phyloP scores from a whole-genome alignment of 441 rosid genomes.

The Iberis amara region DNA sequence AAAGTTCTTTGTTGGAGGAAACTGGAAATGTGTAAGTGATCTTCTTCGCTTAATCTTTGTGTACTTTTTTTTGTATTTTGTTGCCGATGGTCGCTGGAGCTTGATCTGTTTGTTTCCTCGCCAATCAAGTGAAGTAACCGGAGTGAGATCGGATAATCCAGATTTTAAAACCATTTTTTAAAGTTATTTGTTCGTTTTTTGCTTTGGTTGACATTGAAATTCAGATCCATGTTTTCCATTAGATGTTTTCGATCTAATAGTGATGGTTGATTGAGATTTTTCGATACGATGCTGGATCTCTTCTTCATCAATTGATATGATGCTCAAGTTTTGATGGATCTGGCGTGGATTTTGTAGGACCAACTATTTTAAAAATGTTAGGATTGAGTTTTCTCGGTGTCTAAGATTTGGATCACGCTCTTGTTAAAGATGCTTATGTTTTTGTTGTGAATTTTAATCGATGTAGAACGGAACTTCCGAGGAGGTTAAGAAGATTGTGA shows the following conservation, averaged over 20 bases:
- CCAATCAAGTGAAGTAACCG: constrained; percentile 6
- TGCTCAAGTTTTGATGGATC: background rate
- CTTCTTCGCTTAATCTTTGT: background rate
- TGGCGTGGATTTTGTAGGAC: too few relatives aligned
- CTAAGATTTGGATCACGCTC: background rate
- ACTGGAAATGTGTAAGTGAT: constrained; percentile 48
- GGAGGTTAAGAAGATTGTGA: constrained; percentile 67
- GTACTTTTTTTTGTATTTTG: background rate
- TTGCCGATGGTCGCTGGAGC: too few relatives aligned
- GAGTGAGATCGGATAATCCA: background rate
- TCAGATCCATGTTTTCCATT: too few relatives aligned
- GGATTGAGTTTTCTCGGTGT: too few relatives aligned
- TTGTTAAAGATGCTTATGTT: background rate
- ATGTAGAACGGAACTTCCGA: constrained; percentile 62
- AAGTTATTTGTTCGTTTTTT: too few relatives aligned
- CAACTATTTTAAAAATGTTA: too few relatives aligned
- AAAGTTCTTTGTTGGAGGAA: constrained; percentile 63
- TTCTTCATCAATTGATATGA: background rate
- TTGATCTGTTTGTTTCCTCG: background rate
- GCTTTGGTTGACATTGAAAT: too few relatives aligned
- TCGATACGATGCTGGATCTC: constrained; percentile 26
- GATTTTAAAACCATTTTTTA: too few relatives aligned
- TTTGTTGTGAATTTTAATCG: constrained; percentile 16
- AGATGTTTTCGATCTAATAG: background rate
- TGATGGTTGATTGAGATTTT: too few relatives aligned